Evolutionary conservation across 1,284 basidiomycete species (phyloP), one percentile per base, ranked within the genome.

Genomic region (Irpex sp.): DNA sequence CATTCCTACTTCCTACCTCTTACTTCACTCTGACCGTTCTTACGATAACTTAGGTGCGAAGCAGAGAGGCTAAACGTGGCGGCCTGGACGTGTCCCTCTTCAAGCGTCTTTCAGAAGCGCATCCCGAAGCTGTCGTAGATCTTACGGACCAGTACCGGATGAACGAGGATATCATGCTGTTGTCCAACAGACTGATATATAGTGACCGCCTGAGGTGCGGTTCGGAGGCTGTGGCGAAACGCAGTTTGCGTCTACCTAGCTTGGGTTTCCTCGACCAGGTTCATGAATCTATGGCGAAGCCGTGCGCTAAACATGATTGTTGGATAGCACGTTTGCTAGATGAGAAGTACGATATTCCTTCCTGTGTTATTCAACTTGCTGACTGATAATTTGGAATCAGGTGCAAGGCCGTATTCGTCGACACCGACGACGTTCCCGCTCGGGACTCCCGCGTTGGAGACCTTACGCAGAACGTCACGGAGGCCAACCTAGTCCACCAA

Each of bases 91-190:
- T 92, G 1, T 96, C 94, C 0, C 82, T 99, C 7, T 99, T 99
- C 81, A 87, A 92, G 57, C 83, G 89, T 1, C 83, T 99, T 3
- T 94, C 92, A 0, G 90, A 95, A 54, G 88, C 90, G 0, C 93
- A 98, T 70, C 93, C 94, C 0, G 76, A 86, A 19, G 87, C 94
- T 1, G 90, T 98, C 50, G 85, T 92, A 17, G 89, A 95, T 67
- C 82, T 99, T 36, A 83, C 86, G 0, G 82, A 90, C 59, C 97
- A 99, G 73, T 99, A 99, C 73, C 84, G 97, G 60, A 99, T 99
- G 97, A 98, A 97, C 74, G 86, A 85, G 62, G 95, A 97, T 64
- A 98, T 99, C 72, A 99, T 98, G 97, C 73, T 84, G 6, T 78
- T 99, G 9, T 95, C 94, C 4, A 99, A 99, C 74, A 83, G 82